Evolutionary conservation across 2,329 filamentous ascomycete genomes (phyloP).

Genomic region (Cordyceps militaris): DNA sequence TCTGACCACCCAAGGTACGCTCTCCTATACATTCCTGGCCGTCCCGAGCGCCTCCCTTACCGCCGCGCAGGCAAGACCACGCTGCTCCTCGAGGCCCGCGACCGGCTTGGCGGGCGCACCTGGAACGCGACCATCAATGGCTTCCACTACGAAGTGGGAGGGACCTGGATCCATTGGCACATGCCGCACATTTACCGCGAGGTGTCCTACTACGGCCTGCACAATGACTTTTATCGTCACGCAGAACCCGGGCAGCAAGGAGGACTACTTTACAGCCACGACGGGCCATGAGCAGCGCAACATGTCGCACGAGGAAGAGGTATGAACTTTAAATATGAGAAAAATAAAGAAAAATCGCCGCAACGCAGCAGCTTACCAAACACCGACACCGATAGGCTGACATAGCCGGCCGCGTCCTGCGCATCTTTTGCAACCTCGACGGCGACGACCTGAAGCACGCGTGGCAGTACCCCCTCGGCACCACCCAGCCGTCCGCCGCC

Average conservation of each 20-base stretch:
- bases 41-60: neutral
- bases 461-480: neutral
- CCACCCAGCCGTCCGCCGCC: neutral
- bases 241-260: neutral
- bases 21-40: neutral
- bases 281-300: neutral
- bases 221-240: constrained; percentile 19
- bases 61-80: constrained; percentile 17
- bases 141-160: constrained; percentile 34
- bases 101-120: constrained; percentile 35
- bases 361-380: neutral
- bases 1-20: constrained; percentile 19
- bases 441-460: neutral
- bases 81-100: constrained; percentile 33
- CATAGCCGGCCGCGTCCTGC: neutral
- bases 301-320: neutral
- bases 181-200: constrained; percentile 35
- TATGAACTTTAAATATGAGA: neutral
- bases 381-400: neutral
- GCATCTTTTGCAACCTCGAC: neutral
- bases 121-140: constrained; percentile 31
- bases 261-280: neutral
- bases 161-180: constrained; percentile 35
- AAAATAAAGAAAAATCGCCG: neutral
- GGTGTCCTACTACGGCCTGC: constrained; percentile 34